Base-by-base conservation (phyloP, 371 early-diverging fungal species). In the Apophysomyces sp. region DNA sequence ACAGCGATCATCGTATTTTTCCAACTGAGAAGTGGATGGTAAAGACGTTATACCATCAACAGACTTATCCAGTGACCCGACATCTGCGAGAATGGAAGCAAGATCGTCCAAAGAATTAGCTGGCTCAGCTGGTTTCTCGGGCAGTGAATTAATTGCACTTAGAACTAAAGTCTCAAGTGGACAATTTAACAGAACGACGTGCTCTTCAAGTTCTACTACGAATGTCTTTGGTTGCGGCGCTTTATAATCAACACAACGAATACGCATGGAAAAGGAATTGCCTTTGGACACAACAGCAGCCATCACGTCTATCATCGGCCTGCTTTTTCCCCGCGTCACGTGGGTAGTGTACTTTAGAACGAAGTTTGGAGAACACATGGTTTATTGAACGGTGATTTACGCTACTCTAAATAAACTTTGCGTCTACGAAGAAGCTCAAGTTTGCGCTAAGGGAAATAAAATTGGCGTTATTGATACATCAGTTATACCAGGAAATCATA, bases 131-230 rank as follows among this genome's bases (percentile, higher is more conserved):
- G 49, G 49, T 6, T 16, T 58, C 18, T 64, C 30, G 12, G 62
- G 55, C 11, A 34, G 24, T 24, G 52, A 21, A 31, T 1, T 27
- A 13, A 56, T 12, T 24, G 49, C 40, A 32, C 52, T 52, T 36
- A 76, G 34, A 0, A 57, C 44, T 27, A 52, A 36, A n/a, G 57
- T 65, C 37, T 78, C 77, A 11, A 81, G 52, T 5, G 82, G 76
- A 53, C 77, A 81, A 54, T 81, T 78, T 21, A 77, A 44, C 3
- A 81, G 54, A 13, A 81, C 61, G 1, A 71, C 68, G 16, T 70
- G 74, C 40, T 75, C 71, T 28, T 68, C 62, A 5, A 73, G 59
- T 57, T 71, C 70, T 29, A 78, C 62, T 7, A 81, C 56, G 61
- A 81, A 81, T 1, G 73, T 73, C 30, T 69, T 72, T 44, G 62